Percentiles rank a stretch among this genome's conserved stretches.
These are phyloP conservation scores for Protomyces inundatus DNA, from an alignment of 1,139 yeast genomes.

Conservation along the genomic window DNA sequence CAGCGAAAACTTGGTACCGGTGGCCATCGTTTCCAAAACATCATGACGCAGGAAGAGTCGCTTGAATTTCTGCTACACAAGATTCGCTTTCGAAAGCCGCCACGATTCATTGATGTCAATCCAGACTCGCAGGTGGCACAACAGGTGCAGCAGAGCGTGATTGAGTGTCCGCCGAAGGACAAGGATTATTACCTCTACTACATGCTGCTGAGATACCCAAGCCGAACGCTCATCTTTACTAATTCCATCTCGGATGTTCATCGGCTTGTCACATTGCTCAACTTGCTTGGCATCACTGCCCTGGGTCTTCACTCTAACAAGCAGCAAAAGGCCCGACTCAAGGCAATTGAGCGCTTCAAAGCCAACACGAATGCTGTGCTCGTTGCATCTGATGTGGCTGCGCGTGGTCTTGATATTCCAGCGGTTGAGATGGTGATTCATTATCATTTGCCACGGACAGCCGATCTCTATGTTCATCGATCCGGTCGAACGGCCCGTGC, in stretches of 20 bases:
- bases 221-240: constrained; percentile 84
- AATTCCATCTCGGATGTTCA: constrained; percentile 92
- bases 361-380: constrained; percentile 55
- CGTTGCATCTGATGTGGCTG: constrained; percentile 96
- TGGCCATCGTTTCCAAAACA: constrained; percentile 28
- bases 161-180: constrained; percentile 87
- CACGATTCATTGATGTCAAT: constrained; percentile 73
- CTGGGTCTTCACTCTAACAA: constrained; percentile 87
- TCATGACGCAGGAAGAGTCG: constrained; percentile 38
- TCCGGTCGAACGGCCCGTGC: constrained; percentile 99
- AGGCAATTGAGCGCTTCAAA: constrained; percentile 63
- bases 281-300: constrained; percentile 63
- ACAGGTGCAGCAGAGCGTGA: constrained; percentile 73
- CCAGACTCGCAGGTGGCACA: constrained; percentile 78
- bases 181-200: constrained; percentile 88
- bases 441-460: constrained; percentile 90
- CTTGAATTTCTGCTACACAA: constrained; percentile 40
- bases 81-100: constrained; percentile 40
- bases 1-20: constrained; percentile 58
- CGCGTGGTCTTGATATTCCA: constrained; percentile 94
- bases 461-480: constrained; percentile 90
- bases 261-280: constrained; percentile 70
- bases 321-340: constrained; percentile 88
- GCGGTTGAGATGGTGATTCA: constrained; percentile 90
- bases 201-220: constrained; percentile 79